phyloP scores from a whole-genome alignment of 192 early-diverging fungal species.

The Podila verticillata region DNA sequence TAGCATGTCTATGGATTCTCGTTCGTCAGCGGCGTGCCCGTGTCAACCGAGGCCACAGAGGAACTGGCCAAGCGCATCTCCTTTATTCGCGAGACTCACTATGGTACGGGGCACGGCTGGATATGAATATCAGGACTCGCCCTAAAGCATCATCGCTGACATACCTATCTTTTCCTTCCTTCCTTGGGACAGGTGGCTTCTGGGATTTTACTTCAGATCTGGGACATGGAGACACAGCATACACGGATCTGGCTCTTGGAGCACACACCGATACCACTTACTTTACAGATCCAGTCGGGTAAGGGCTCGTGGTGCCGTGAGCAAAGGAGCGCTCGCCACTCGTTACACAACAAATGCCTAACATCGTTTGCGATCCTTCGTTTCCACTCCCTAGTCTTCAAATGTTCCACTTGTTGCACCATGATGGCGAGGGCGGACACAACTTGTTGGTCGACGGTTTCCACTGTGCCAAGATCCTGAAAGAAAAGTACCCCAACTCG shows the following conservation, averaged over 20 bases:
- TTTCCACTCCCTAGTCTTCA: slow-evolving; percentile 62
- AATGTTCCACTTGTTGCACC: slow-evolving; percentile 81
- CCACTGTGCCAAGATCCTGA: slow-evolving; percentile 70
- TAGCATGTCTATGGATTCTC: slow-evolving; percentile 76
- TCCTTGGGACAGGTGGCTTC: slow-evolving; percentile 54
- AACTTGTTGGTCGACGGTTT: slow-evolving; percentile 87
- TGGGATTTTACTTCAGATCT: slow-evolving; percentile 84
- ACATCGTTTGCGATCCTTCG: not conserved
- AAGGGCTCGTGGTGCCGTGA: not conserved
- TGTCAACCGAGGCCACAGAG: slow-evolving; percentile 70
- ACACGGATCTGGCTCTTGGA: slow-evolving; percentile 74
- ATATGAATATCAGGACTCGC: too few relatives aligned
- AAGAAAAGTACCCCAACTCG: slow-evolving; percentile 60
- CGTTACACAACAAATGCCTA: not conserved
- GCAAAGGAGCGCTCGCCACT: too few relatives aligned
- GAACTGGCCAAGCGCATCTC: slow-evolving; percentile 69
- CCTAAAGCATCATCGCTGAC: too few relatives aligned
- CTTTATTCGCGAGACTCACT: slow-evolving; percentile 84
- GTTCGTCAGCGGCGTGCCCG: slow-evolving; percentile 77
- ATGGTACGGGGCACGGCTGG: too few relatives aligned
- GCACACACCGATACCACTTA: slow-evolving; percentile 91
- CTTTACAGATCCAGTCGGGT: slow-evolving; percentile 87
- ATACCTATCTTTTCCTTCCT: too few relatives aligned
- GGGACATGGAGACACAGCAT: slow-evolving; percentile 86
- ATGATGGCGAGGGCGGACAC: slow-evolving; percentile 74